Base-by-base conservation (phyloP, 768 basidiomycete species). In the Tulasnella sp. region DNA sequence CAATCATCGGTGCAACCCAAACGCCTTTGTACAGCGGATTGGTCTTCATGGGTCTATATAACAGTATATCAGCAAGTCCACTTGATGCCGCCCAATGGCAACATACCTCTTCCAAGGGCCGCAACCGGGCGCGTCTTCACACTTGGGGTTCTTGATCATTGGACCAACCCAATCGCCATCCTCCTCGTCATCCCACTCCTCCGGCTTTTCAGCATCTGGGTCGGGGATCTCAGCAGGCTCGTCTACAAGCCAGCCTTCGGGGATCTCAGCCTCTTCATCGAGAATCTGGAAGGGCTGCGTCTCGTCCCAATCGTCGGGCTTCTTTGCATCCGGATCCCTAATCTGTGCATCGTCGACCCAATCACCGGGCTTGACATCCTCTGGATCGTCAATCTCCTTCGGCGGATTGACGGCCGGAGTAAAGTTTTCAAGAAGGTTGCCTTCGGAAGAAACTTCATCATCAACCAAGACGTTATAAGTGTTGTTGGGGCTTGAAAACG, bases 171-270 rank as follows among this genome's bases (percentile, higher is more conserved):
- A 99, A 67, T 98, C 94, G 69, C 96, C 96, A 64, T 99, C 94
- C 69, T 98, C 96, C 67, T 97, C 96, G 64, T 97, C 94, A 65
- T 96, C 92, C 96, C 96, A 99, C 70, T 99, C 96, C 68, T 99
- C 96, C 5, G 96, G 96, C 75, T 96, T 97, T 71, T 83, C 80
- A 37, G 87, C 80, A 62, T 90, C 87, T 81, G 96, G 94, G 67
- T 99, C 96, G 46, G 91, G 80, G 64, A 96, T 77, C 46, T 71
- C 75, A 57, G 76, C 69, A 6, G 84, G 80, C 67, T 97, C 96
- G 57, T 96, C 73, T 60, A 87, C 91, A 58, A 99, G 81, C 96
- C 96, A 99, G 64, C 87, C 93, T 60, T 85, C 91, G 31, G 96
- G 96, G 73, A 87, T 93, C 59, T 70, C 75, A 4, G 66, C 66